phyloP scores from a whole-genome alignment of 2,329 filamentous ascomycete species.

The Aureobasidium vineae region DNA sequence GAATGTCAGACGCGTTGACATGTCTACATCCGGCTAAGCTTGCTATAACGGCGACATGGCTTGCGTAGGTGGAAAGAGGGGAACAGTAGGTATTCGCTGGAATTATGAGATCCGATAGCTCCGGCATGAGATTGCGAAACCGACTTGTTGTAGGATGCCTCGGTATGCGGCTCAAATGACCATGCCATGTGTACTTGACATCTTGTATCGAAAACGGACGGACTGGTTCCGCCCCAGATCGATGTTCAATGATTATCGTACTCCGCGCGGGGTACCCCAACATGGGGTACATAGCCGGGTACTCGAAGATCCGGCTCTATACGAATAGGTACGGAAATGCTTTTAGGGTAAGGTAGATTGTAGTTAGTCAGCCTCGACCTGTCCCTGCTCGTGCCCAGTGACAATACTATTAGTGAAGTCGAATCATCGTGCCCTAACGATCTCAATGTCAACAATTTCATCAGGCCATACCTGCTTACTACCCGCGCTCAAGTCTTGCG shows the following conservation, averaged over 20 bases:
- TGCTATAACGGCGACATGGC: not conserved
- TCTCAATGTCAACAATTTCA: not conserved
- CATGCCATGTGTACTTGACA: not conserved
- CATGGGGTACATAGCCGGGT: not conserved
- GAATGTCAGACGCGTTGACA: not conserved
- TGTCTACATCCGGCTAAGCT: slow-evolving; percentile 6
- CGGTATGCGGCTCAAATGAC: slow-evolving; percentile 5
- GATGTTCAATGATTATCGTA: slow-evolving; percentile 14
- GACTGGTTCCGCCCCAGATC: not conserved
- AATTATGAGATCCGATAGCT: not conserved
- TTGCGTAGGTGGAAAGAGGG: slow-evolving; percentile 9
- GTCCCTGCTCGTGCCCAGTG: not conserved
- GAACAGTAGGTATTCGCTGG: not conserved
- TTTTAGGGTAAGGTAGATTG: not conserved
- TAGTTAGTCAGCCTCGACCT: not conserved
- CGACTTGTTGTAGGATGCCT: not conserved
- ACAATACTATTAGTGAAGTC: not conserved
- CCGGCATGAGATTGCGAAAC: not conserved
- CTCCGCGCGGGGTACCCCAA: slow-evolving; percentile 12
- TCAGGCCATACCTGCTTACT: not conserved
- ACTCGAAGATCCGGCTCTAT: slow-evolving; percentile 4
- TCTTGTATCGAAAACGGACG: not conserved
- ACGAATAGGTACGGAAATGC: not conserved
- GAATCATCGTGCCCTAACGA: not conserved
- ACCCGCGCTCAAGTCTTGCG: not conserved